Base-by-base conservation (phyloP, 2,329 filamentous ascomycete genomes). In the Emydomyces testavorans region DNA sequence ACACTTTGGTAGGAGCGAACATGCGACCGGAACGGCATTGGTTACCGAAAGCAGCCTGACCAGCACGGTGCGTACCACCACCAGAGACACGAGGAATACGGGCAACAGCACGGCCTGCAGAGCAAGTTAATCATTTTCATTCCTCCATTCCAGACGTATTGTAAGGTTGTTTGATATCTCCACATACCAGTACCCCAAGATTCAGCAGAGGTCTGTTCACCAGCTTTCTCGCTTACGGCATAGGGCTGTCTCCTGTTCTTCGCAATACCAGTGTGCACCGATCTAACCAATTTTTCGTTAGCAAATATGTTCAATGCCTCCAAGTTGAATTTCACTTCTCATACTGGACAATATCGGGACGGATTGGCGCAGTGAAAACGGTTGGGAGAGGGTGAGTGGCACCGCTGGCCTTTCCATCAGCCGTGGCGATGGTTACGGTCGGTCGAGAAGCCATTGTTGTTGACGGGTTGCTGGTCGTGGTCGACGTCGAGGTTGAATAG, bases 231-330 rank as follows among this genome's bases (percentile, higher is more conserved):
- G 83, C 88, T 94, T 79, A 98, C 92, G 67, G 92, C 82, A 74
- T 98, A 98, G 63, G 92, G 89, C 77, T 98, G 92, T 72, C 92
- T 85, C 83, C 94, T 95, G 83, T 98, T 98, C 87, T 98, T 98
- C 71, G 90, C 90, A 79, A 98, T 93, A 68, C 92, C 92, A 67
- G 87, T 94, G 83, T 98, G 92, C 66, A 96, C 81, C 60, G 72
- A 72, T 71, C 76, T 79, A 63, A 13, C 40, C 44, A 16, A 42
- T 53, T 28, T 54, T 51, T 52, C 55, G 60, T 71, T 58, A 71
- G 64, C 51, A 47, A 23, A 24, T 18, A 13, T 47, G 11, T 26
- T 43, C 50, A 35, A 24, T 38, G 32, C 41, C n/a, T 18, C 34
- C 45, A 46, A 54, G 43, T 50, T 39, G 29, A 23, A 31, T 8